Base-by-base conservation (phyloP, 208 protist genomes). In the Wallacemonas collosoma region DNA sequence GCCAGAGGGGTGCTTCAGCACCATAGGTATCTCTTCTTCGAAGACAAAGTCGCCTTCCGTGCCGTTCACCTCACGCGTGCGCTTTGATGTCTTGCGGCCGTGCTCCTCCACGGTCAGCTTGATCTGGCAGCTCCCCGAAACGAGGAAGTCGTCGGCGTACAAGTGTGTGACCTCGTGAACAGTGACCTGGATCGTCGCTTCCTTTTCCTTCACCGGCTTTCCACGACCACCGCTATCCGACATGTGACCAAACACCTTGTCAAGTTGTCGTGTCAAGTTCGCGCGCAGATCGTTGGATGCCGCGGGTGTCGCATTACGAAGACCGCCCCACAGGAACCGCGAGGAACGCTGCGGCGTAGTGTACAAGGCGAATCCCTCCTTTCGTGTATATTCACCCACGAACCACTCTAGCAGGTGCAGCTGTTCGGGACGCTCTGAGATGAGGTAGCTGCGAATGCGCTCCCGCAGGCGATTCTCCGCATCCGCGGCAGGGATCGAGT, bases 391-490 rank as follows among this genome's bases (percentile, higher is more conserved):
- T 69, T 89, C 84, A 36, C 85, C 91, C 11, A 94, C 83, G 71
- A 83, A 94, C 81, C 82, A 91, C 79, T 96, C 87, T 55, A 96
- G 77, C 15, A 82, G 78, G 76, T 96, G 89, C 54, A 96, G 82
- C 68, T 92, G 83, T 57, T 65, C 41, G 2, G 77, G 88, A 14
- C 64, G 68, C 48, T 77, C 62, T 6, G 9, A 44, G n/a, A 53
- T 40, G 38, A 96, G 78, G 71, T 85, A 80, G 51, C 82, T 81
- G 9, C 82, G 81, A 6, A 94, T 73, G 15, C 83, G 76, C 77
- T 91, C 81, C 3, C 89, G 75, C 56, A 96, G 77, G 1, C 89
- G 80, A 75, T 86, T 90, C 79, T 96, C 87, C 43, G 84, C 79
- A 43, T 90, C 83, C 14, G 79, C 61, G 69, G 89, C 88, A n/a